Evolutionary conservation across 1,284 basidiomycete genomes (phyloP).

Genomic region (Lignosus rhinocerotis): DNA sequence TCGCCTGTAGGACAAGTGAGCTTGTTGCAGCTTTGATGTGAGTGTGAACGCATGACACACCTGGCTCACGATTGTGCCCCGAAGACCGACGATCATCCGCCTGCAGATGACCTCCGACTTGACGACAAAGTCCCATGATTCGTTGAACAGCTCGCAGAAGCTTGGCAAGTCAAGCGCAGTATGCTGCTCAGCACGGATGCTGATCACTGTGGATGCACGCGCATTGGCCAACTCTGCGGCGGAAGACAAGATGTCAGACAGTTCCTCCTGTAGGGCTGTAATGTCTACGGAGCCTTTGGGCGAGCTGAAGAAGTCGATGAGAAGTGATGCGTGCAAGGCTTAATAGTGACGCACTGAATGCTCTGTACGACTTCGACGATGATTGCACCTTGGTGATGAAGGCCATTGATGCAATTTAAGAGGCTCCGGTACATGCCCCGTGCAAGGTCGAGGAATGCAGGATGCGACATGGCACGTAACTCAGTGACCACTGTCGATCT

Average conservation of each 20-base stretch:
- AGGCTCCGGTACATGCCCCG: constrained; percentile 67
- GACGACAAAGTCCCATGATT: constrained; percentile 89
- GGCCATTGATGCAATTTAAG: constrained; percentile 68
- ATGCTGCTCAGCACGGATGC: constrained; percentile 79
- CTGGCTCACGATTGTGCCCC: constrained; percentile 83
- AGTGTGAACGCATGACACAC: constrained; percentile 35
- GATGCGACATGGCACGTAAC: constrained; percentile 69
- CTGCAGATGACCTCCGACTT: constrained; percentile 82
- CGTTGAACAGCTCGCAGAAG: constrained; percentile 83
- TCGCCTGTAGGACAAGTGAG: constrained; percentile 54
- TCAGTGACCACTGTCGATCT: constrained; percentile 47
- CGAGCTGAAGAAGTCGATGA: constrained; percentile 33
- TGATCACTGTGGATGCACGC: constrained; percentile 77
- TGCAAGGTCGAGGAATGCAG: constrained; percentile 67
- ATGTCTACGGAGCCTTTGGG: constrained; percentile 40
- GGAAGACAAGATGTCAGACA: constrained; percentile 76
- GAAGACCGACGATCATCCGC: constrained; percentile 89
- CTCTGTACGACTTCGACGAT: constrained; percentile 63
- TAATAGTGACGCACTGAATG: constrained; percentile 36
- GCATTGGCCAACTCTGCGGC: constrained; percentile 85
- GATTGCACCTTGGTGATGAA: constrained; percentile 66
- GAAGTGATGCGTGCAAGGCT: neutral
- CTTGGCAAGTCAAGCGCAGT: constrained; percentile 67
- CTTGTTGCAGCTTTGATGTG: no score
- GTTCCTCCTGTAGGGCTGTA: constrained; percentile 53